Base-by-base conservation (phyloP, 768 basidiomycete species). In the Serendipita sp. region DNA sequence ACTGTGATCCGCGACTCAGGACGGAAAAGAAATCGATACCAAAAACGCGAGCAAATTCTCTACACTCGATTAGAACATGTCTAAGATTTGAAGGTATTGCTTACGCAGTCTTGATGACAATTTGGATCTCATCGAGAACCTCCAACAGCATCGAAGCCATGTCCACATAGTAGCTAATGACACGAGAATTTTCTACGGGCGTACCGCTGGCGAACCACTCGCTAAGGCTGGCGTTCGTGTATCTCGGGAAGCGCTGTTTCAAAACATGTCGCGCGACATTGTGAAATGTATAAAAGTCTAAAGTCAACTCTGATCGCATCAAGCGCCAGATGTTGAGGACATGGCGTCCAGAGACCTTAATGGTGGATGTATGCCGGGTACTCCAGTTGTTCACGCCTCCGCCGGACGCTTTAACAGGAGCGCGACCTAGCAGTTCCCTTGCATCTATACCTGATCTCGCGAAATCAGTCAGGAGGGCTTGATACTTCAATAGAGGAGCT, bases 1-100 rank as follows among this genome's bases (percentile, higher is more conserved):
- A 98, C 70, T 99, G 96, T 0, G 93, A 96, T 0, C 96, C 96
- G 36, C 96, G 84, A 66, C 84, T 92, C 67, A 96, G 82, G 36
- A 97, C 94, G 2, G 93, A 96, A 71, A 86, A 90, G 72, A 97
- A 98, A 74, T 99, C 96, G 48, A 99, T 86, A 0, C 96, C 95
- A 68, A 96, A 98, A 3, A 98, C 91, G 8, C 96, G 85, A 45
- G 96, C 94, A 70, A 97, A 97, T 73, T 99, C 96, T 13, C 95
- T 98, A 70, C 10, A 54, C 46, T 8, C 30, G 30, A 16, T 32
- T 13, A 23, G 16, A 30, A 15, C 11, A 35, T 23, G 32, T 44
- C n/a, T 56, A 34, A 36, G 16, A 28, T 11, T 4, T 30, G 16
- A 10, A 18, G 30, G 15, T 63, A 10, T 41, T 23, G 74, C 85